Percentiles rank a stretch among this genome's conserved stretches.
Conservation (phyloP, 352 stramenopile species). For the Phytophthora tentaculata region DNA sequence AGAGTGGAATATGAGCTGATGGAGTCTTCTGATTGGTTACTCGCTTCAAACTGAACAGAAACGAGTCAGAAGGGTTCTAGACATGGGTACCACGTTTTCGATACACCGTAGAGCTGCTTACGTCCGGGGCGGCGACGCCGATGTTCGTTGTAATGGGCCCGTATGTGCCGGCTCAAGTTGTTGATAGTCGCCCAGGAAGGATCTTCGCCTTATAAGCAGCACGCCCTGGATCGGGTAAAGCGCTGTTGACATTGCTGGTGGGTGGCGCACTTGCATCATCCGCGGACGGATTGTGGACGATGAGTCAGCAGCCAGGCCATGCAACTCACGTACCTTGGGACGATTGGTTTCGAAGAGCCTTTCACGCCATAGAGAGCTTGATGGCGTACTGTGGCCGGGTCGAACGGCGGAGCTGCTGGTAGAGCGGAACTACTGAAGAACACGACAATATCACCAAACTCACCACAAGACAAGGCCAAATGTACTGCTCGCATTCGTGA, state of each 20-base stretch:
- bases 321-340: background rate
- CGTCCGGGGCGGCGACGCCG: background rate
- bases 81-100: slow-evolving; percentile 14
- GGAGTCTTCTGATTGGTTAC: slow-evolving; percentile 21
- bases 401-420: background rate
- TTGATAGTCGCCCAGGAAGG: slow-evolving; percentile 15
- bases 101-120: background rate
- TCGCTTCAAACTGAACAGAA: slow-evolving; percentile 26
- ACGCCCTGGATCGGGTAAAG: background rate
- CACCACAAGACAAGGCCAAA: background rate
- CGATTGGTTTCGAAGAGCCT: background rate
- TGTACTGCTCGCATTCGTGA: background rate
- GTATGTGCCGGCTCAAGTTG: slow-evolving; percentile 7
- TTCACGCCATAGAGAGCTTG: slow-evolving; percentile 26
- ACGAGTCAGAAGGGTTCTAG: slow-evolving; percentile 20
- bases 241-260: slow-evolving; percentile 12
- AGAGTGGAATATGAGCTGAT: slow-evolving; percentile 19
- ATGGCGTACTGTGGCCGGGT: slow-evolving; percentile 24
- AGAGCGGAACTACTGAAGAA: background rate
- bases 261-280: slow-evolving; percentile 16
- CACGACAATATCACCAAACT: background rate
- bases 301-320: slow-evolving; percentile 22
- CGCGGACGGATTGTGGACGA: slow-evolving; percentile 15
- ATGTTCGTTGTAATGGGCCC: slow-evolving; percentile 1
- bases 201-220: background rate